Evolutionary conservation across 768 basidiomycete species (phyloP), one percentile per base, ranked within the genome.

Genomic region (Mycena venus): DNA sequence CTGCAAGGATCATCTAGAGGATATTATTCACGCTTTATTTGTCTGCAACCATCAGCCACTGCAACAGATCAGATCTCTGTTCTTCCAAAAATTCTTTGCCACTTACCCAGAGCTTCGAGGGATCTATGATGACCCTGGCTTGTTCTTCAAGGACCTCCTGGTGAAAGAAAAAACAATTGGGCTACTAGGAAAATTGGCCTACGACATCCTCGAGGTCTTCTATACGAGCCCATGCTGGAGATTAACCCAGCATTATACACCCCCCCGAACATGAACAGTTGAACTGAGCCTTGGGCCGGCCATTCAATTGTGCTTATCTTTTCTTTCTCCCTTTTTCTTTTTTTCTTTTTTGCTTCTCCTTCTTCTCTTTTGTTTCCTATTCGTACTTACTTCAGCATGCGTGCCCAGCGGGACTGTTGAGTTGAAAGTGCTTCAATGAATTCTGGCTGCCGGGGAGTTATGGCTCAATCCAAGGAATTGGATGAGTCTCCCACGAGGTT

Each of bases 381-480:
- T 55, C 32, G 38, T 67, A 67, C 38, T 59, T 44, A 32, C n/a
- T n/a, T 68, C 44, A 56, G 58, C 67, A 68, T 68, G 56, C 67
- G 58, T 60, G 42, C 56, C 67, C 67, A 25, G 44, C 21, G 42
- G 67, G 56, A 68, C 56, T 68, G 67, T 68, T 68, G 67, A 58
- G 67, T 68, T 21, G 58, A 59, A 36, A n/a, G 58, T 42, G 29
- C 17, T 49, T n/a, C 6, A 25, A 44, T 34, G 40, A 25, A 23
- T 49, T 55, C 58, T 68, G 67, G 67, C 42, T 36, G 56, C 67
- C 27, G 67, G 67, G 67, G 56, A 68, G 29, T 68, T 59, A 44
- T 25, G 34, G 55, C 21, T 9, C 9, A 56, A n/a, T 58, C 53
- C 32, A 36, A 67, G 40, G 66, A 44, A 67, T 67, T 56, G 36